Evolutionary conservation across 73 alveolate genomes (phyloP).

Genomic region (Diophrys appendiculata): DNA sequence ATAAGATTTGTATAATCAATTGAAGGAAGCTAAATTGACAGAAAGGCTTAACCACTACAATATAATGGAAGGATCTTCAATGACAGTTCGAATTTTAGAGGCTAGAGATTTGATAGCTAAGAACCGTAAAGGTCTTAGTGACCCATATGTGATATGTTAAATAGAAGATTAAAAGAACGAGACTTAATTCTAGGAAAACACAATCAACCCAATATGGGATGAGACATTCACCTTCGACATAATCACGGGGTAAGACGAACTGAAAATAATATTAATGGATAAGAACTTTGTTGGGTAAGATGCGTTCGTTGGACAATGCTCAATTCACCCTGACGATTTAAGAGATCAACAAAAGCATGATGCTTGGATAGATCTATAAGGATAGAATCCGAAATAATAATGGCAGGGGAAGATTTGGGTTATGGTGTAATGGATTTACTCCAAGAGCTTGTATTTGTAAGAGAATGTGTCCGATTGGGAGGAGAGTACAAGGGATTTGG

Average conservation of each 20-base stretch:
- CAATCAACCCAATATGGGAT: conserved; percentile 70
- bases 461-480: conserved; percentile 24
- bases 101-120: conserved; percentile 57
- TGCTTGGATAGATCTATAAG: conserved; percentile 41
- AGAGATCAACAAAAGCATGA: conserved; percentile 65
- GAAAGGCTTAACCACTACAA: conserved; percentile 60
- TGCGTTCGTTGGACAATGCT: conserved; percentile 59
- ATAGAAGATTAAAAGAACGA: conserved; percentile 44
- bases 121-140: conserved; percentile 50
- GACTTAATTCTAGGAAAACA: conserved; percentile 32
- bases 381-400: conserved; percentile 10
- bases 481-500: conserved; percentile 12
- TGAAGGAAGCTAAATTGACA: conserved; percentile 52
- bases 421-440: conserved; percentile 45
- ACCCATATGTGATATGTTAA: conserved; percentile 48
- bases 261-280: conserved; percentile 49
- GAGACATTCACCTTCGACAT: conserved; percentile 64
- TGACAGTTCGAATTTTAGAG: conserved; percentile 61
- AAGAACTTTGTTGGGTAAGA: conserved; percentile 47
- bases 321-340: conserved; percentile 30
- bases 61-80: conserved; percentile 44
- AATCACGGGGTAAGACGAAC: conserved; percentile 40
- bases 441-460: conserved; percentile 34
- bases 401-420: conserved; percentile 55
- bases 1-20: conserved; percentile 9